phyloP scores from a whole-genome alignment of 179 eudicot species.

The Beta lomatogona region DNA sequence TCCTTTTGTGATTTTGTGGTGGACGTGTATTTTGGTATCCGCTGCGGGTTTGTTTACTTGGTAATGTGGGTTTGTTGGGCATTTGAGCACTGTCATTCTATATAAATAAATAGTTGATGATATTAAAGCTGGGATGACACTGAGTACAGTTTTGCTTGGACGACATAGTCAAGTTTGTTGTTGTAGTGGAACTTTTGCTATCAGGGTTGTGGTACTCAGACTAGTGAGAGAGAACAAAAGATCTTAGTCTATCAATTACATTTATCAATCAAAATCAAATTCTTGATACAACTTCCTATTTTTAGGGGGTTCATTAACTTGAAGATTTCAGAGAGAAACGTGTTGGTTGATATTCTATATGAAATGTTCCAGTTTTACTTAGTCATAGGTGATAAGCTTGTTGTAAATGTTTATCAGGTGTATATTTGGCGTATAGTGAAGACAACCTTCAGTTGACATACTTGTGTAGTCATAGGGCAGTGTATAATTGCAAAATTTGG shows the following conservation, averaged over 20 bases:
- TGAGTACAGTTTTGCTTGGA: background rate
- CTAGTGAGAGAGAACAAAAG: background rate
- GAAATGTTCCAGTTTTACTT: background rate
- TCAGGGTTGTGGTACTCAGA: background rate
- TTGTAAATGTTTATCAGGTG: conserved; percentile 3
- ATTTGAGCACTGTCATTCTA: conserved; percentile 2
- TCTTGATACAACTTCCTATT: background rate
- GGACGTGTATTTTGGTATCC: background rate
- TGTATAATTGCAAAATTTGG: background rate
- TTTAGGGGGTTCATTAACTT: background rate
- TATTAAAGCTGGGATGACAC: conserved; percentile 1
- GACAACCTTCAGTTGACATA: background rate
- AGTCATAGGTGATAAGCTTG: background rate
- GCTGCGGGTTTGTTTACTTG: background rate
- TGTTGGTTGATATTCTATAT: background rate
- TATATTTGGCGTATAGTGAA: conserved; percentile 4
- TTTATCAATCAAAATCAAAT: background rate
- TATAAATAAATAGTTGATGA: background rate
- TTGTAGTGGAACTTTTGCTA: background rate
- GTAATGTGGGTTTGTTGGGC: background rate
- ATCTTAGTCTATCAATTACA: background rate
- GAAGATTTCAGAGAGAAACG: background rate
- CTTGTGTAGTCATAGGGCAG: background rate
- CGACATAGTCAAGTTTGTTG: background rate
- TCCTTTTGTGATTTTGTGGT: background rate